A percentile compares a stretch with the other conserved stretches of the same genome.
Conservation (phyloP, 305 asterid genomes). For the Fraxinus latifolia region DNA sequence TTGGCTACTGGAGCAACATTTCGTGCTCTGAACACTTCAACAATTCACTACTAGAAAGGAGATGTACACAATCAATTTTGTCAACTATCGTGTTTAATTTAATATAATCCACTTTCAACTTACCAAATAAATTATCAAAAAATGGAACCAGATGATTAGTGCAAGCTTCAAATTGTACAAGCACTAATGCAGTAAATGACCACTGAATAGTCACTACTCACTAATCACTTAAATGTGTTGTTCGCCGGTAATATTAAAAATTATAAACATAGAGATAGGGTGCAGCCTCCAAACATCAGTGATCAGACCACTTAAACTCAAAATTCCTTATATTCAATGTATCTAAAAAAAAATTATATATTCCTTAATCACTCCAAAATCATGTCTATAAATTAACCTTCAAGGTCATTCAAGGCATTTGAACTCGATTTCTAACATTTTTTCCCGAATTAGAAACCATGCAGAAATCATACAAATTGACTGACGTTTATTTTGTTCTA, state of each 20-base stretch:
- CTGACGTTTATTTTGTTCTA: slow-evolving; percentile 1
- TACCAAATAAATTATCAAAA: background rate
- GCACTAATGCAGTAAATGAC: slow-evolving; percentile 16
- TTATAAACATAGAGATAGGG: background rate
- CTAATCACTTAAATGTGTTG: background rate
- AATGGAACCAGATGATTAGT: slow-evolving; percentile 3
- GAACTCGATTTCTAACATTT: background rate
- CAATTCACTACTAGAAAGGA: background rate
- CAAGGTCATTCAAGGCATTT: background rate
- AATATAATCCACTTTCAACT: background rate
- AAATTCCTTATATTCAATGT: slow-evolving; percentile 19
- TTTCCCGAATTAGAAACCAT: slow-evolving; percentile 17
- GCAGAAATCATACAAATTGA: slow-evolving; percentile 27
- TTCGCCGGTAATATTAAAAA: background rate
- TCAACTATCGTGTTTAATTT: background rate
- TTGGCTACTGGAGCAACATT: background rate
- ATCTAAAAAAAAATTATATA: slow-evolving; percentile 1
- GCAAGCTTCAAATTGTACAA: background rate
- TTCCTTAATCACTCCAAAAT: slow-evolving; percentile 8
- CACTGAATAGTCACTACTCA: slow-evolving; percentile 4
- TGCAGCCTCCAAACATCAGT: slow-evolving; percentile 31
- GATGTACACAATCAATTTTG: background rate
- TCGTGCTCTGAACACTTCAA: background rate
- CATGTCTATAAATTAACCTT: slow-evolving; percentile 30
- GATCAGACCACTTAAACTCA: slow-evolving; percentile 20